Conservation (phyloP, 2,329 filamentous ascomycete genomes). For the Cladosporium sphaerospermum region DNA sequence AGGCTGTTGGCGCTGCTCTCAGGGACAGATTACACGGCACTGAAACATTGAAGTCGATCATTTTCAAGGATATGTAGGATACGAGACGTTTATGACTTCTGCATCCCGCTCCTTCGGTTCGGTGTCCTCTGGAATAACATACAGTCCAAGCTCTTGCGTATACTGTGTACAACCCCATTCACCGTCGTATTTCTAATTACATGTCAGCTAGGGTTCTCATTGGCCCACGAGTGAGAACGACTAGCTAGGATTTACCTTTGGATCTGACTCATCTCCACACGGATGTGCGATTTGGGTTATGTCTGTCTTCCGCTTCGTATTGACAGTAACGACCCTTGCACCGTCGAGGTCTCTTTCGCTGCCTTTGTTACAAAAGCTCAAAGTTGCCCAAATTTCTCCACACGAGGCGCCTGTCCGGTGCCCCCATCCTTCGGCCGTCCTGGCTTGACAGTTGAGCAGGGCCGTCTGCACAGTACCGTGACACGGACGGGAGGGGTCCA, state of each 20-base stretch:
- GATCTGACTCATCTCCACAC: not conserved
- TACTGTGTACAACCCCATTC: not conserved
- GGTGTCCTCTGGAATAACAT: not conserved
- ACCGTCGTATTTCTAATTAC: too few species aligned
- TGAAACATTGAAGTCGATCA: too few species aligned
- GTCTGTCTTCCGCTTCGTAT: not conserved
- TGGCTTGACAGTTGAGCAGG: not conserved
- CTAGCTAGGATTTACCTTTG: not conserved
- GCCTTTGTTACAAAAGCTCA: not conserved
- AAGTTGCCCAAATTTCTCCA: not conserved
- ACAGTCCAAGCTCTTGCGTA: not conserved
- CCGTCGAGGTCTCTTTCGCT: not conserved
- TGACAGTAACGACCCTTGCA: not conserved
- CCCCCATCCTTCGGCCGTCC: not conserved
- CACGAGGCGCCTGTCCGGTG: not conserved
- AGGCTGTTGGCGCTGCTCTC: too few species aligned
- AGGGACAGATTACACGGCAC: too few species aligned
- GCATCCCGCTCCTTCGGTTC: not conserved
- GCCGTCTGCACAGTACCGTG: not conserved
- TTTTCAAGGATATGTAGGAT: too few species aligned
- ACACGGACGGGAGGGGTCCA: not conserved
- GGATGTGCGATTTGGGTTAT: not conserved
- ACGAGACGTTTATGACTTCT: too few species aligned
- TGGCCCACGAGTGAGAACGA: not conserved
- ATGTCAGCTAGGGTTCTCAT: not conserved